These are phyloP conservation scores for Chenopodium suecicum DNA, from an alignment of 148 eudicot species.

Conservation along the genomic window DNA sequence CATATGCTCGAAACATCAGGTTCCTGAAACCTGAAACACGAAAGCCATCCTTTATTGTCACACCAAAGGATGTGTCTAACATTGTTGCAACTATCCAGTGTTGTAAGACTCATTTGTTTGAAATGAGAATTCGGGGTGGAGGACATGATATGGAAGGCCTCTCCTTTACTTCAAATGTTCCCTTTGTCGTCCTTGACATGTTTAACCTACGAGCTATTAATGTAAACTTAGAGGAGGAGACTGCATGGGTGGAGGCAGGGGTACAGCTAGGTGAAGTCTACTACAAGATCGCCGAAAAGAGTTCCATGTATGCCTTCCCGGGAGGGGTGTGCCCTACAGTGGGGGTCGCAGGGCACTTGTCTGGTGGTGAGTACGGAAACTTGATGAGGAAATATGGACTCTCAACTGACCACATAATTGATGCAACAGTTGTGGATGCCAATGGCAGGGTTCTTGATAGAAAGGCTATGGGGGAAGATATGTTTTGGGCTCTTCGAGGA, in stretches of 20 bases:
- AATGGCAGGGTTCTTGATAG: not conserved
- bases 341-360: not conserved
- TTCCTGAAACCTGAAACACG: conserved; percentile 6
- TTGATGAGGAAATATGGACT: not conserved
- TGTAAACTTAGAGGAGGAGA: not conserved
- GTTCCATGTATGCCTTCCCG: not conserved
- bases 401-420: not conserved
- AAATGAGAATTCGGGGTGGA: not conserved
- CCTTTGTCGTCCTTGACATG: not conserved
- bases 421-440: not conserved
- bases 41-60: conserved; percentile 22
- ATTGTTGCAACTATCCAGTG: conserved; percentile 16
- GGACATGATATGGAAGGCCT: not conserved
- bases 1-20: conserved; percentile 11
- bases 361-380: not conserved
- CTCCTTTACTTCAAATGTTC: not conserved
- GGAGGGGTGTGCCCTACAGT: not conserved
- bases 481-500: not conserved
- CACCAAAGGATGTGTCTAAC: conserved; percentile 11
- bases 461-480: not conserved
- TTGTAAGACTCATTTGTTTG: conserved; percentile 1
- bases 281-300: not conserved
- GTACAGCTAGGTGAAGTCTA: not conserved
- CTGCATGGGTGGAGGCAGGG: not conserved
- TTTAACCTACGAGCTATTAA: not conserved